phyloP scores from a whole-genome alignment of 768 basidiomycete genomes.

The Lepiota brunneoincarnata region DNA sequence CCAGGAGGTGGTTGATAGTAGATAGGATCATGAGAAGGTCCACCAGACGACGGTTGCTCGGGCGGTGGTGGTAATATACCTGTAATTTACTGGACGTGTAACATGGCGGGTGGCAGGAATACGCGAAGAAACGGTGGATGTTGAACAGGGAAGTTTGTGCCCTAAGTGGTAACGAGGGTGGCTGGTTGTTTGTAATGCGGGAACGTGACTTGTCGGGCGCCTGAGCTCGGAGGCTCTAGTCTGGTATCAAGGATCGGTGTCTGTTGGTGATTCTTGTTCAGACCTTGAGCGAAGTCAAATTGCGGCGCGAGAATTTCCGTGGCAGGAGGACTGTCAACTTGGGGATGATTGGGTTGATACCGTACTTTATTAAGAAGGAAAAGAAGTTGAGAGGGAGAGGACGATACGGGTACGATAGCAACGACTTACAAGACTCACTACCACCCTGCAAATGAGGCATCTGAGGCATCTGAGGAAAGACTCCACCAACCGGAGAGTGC shows the following conservation, averaged over 20 bases:
- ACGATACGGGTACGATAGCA: conserved; percentile 48
- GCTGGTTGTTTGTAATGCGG: conserved; percentile 38
- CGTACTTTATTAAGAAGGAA: conserved; percentile 65
- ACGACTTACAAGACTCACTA: conserved; percentile 20
- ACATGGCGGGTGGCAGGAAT: conserved; percentile 34
- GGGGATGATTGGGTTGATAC: conserved; percentile 43
- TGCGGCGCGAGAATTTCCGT: conserved; percentile 46
- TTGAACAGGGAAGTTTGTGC: conserved; percentile 41
- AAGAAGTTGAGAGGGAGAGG: conserved; percentile 35
- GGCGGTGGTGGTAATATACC: conserved; percentile 31
- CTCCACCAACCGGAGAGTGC: conserved; percentile 66
- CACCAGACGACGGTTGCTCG: conserved; percentile 44
- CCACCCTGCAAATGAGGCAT: conserved; percentile 11
- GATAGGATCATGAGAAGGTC: conserved; percentile 41
- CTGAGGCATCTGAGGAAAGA: conserved; percentile 20
- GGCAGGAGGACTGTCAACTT: conserved; percentile 37
- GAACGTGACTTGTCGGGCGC: conserved; percentile 38
- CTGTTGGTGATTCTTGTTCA: conserved; percentile 34
- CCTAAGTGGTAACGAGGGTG: conserved; percentile 45
- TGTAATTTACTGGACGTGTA: conserved; percentile 33
- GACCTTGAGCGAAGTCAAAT: conserved; percentile 47
- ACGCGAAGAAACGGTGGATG: conserved; percentile 35
- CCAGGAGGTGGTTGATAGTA: conserved; percentile 34
- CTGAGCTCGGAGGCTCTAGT: conserved; percentile 42
- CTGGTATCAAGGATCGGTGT: conserved; percentile 46